Evolutionary conservation across 2,329 filamentous ascomycete species (phyloP).

Genomic region (Beauveria sp.): DNA sequence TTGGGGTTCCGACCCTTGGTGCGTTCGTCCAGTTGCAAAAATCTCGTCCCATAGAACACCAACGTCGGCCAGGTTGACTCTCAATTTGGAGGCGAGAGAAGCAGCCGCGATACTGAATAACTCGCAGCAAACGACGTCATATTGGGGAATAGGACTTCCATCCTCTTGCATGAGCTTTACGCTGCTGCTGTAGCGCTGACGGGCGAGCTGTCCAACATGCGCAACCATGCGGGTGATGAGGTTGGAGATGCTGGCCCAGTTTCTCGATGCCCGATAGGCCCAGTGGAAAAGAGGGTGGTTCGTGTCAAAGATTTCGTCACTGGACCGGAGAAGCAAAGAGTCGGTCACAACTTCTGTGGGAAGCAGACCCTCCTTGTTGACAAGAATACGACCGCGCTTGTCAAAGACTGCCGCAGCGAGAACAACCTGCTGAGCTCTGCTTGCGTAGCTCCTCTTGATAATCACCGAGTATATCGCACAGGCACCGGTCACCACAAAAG

Average conservation of each 20-base stretch:
- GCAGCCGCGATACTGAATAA: constrained; percentile 74
- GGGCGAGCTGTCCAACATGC: constrained; percentile 52
- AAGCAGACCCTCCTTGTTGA: constrained; percentile 60
- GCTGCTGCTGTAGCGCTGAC: constrained; percentile 26
- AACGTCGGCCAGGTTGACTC: constrained; percentile 52
- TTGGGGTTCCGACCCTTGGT: neutral
- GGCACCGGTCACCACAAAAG: constrained; percentile 51
- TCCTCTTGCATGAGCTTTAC: constrained; percentile 45
- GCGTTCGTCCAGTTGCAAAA: constrained; percentile 49
- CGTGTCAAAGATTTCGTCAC: constrained; percentile 67
- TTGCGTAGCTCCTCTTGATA: constrained; percentile 44
- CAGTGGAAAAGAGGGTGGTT: constrained; percentile 77
- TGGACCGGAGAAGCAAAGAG: constrained; percentile 57
- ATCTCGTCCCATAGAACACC: constrained; percentile 73
- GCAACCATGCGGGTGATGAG: constrained; percentile 65
- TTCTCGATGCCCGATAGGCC: constrained; percentile 74
- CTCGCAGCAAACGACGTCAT: constrained; percentile 71
- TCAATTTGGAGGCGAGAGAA: constrained; percentile 61
- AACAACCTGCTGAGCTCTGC: constrained; percentile 53
- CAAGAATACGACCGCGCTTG: constrained; percentile 55
- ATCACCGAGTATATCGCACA: constrained; percentile 47
- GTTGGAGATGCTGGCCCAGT: constrained; percentile 63
- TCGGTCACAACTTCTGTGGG: constrained; percentile 73
- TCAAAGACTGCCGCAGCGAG: constrained; percentile 61
- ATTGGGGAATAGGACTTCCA: constrained; percentile 55